Conservation (phyloP, 108 stramenopile genomes). For the Phaeodactylum tricornutum region DNA sequence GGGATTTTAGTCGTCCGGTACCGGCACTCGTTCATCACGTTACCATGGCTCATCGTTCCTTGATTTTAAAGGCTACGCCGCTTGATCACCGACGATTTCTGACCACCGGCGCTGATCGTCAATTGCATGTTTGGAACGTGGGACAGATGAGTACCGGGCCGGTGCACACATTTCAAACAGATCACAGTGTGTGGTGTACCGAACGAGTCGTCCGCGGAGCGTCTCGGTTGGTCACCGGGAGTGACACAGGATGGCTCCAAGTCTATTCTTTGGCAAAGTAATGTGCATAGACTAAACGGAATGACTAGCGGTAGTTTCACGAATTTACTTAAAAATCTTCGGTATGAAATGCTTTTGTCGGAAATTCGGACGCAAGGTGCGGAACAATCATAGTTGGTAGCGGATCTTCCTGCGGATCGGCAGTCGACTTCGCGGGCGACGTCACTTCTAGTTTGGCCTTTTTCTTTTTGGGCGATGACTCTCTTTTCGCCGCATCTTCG, state of each 20-base stretch:
- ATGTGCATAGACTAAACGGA: too few relatives aligned
- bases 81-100: slow-evolving; percentile 31
- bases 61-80: slow-evolving; percentile 17
- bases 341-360: too few relatives aligned
- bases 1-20: slow-evolving; percentile 19
- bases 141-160: slow-evolving; percentile 20
- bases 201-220: background rate
- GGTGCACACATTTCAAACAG: slow-evolving; percentile 21
- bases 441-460: too few relatives aligned
- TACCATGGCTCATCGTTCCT: slow-evolving; percentile 27
- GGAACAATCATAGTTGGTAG: too few relatives aligned
- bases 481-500: slow-evolving; percentile 1
- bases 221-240: slow-evolving; percentile 22
- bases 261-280: slow-evolving; percentile 29
- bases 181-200: slow-evolving; percentile 3
- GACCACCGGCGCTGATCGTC: slow-evolving; percentile 24
- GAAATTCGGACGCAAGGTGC: too few relatives aligned
- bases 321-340: too few relatives aligned
- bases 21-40: slow-evolving; percentile 34
- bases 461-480: too few relatives aligned
- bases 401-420: too few relatives aligned
- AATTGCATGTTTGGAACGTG: slow-evolving; percentile 28
- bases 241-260: slow-evolving; percentile 20
- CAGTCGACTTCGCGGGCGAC: too few relatives aligned
- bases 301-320: too few relatives aligned